Evolutionary conservation across 1,139 yeast genomes (phyloP).

Genomic region (Lodderomyces oxycetoniae): DNA sequence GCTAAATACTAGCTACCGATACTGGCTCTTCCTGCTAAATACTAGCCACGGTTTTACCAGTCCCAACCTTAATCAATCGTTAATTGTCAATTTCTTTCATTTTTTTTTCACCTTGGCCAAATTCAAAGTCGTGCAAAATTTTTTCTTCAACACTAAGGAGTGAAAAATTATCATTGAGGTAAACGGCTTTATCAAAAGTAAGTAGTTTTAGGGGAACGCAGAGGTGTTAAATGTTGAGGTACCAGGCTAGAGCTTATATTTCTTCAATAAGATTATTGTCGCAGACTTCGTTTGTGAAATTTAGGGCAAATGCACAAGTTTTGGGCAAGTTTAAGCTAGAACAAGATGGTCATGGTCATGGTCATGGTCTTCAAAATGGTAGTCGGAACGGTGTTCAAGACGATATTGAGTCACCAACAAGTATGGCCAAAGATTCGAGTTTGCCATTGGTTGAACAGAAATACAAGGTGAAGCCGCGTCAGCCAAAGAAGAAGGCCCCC

Average conservation of each 20-base stretch:
- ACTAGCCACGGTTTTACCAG: no score
- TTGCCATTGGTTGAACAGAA: slow-evolving; percentile 45
- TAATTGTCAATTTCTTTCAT: slow-evolving; percentile 2
- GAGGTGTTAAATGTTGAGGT: slow-evolving; percentile 5
- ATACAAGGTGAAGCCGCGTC: slow-evolving; percentile 36
- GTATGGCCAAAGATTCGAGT: slow-evolving; percentile 45
- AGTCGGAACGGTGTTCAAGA: no score
- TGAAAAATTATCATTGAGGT: no score
- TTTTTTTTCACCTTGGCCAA: no score
- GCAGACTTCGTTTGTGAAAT: slow-evolving; percentile 8
- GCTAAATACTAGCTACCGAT: background rate
- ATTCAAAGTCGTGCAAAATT: slow-evolving; percentile 1
- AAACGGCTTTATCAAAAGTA: no score
- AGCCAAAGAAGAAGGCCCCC: slow-evolving; percentile 42
- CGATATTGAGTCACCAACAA: slow-evolving; percentile 33
- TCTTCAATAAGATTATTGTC: slow-evolving; percentile 6
- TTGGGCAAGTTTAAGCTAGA: slow-evolving; percentile 20
- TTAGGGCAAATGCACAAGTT: slow-evolving; percentile 15
- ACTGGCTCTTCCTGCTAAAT: no score
- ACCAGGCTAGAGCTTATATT: background rate
- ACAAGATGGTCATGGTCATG: no score
- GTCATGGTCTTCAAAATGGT: background rate
- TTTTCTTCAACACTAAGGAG: background rate
- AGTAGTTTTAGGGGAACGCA: no score
- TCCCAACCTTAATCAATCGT: background rate